Base-by-base conservation (phyloP, 1,284 basidiomycete genomes). In the Ceratobasidium sp. region DNA sequence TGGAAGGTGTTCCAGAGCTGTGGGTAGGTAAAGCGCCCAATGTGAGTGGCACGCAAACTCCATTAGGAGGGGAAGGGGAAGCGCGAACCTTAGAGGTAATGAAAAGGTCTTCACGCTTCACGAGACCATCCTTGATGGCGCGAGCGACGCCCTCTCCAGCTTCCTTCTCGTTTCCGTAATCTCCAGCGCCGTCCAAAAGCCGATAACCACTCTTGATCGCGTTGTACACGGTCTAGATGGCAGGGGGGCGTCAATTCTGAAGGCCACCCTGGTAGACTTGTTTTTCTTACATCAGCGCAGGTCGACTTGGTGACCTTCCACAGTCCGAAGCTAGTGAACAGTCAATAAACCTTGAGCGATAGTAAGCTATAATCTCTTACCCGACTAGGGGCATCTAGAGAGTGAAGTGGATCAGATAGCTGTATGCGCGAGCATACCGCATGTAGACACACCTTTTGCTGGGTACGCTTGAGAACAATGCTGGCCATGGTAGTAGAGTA, bases 1-100 rank as follows among this genome's bases (percentile, higher is more conserved):
- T 94, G 92, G 85, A 90, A 92, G 6, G 91, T 93, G 83, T 94
- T 94, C 93, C 93, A 94, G 51, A 94, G 85, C 89, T 93, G 78
- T 73, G 27, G 66, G 17, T 7, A 31, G 24, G 47, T 29, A 22
- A 33, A 31, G 11, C 24, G 41, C 5, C 29, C 64, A 24, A 57
- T 41, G 31, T 59, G 60, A 44, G 41, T 29, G 36, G 15, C 29
- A 22, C 24, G 51, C 17, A 60, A 19, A 15, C 57, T 48, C 9
- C 17, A n/a, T 27, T 17, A 24, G 19, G 24, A 63, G 4, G 33
- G 48, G 74, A 41, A 59, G 57, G 59, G 19, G 29, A 47, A 22
- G 7, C 4, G 53, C 53, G 44, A 47, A 77, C 76, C 73, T 79
- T 80, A 57, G 77, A 77, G 33, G 78, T 78, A 54, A 80, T 72